Evolutionary conservation across 768 basidiomycete species (phyloP), one percentile per base, ranked within the genome.

Genomic region (Gloeostereum incarnatum): DNA sequence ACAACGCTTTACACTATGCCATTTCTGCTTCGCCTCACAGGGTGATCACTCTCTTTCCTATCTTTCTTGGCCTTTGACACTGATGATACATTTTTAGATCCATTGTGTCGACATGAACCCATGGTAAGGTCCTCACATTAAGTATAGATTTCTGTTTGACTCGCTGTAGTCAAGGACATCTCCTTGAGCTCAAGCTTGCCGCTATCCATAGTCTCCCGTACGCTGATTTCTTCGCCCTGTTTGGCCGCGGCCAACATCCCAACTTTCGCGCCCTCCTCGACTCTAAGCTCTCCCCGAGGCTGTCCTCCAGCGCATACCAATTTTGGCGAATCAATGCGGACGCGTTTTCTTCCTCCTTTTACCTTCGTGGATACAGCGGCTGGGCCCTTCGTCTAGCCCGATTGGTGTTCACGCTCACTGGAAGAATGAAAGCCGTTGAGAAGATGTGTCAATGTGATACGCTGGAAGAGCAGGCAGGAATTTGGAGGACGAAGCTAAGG

Each of bases 1-100:
- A 86, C 55, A 88, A 88, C 52, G 80, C 81, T 2, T 61, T 88
- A 24, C 82, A 86, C 52, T 88, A 88, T 45, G 82, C 81, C 6
- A 76, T 81, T 40, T 68, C 66, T n/a, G 75, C 73, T 2, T 54
- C 64, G 21, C 80, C 80, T 2, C 63, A 71, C 39, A 61, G 71
- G 33, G 71, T 73, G 43, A 35, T 65, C 49, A 13, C 14, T 20
- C 31, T 35, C 23, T 30, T 36, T 5, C 19, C 6, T 23, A 18
- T 11, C 5, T 33, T 20, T 6, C 19, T 22, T 21, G 32, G n/a
- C 19, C 2, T 38, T 13, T 40, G 41, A 23, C 43, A 43, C 22
- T 40, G 14, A 32, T 16, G 6, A 31, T 20, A 10, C 10, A 18
- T 14, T 7, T 30, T 32, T 31, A 69, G 63, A 76, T 83, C 20